phyloP scores from a whole-genome alignment of 2,329 filamentous ascomycete species.

The Mollisia scopiformis region DNA sequence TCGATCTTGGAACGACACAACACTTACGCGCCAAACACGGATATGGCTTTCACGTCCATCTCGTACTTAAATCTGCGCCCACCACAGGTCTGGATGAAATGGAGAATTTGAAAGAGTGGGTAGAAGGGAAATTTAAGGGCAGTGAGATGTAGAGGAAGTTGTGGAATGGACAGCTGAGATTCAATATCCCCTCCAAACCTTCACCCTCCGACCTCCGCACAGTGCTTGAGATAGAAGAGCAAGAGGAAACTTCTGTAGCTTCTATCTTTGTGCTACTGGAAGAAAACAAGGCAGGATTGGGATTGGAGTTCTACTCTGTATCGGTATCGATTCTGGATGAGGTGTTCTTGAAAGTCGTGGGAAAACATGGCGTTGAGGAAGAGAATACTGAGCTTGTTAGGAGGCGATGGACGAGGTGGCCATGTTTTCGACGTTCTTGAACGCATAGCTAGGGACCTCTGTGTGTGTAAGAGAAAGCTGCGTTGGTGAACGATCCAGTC shows the following conservation, averaged over 20 bases:
- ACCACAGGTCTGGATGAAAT: background rate
- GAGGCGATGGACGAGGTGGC: background rate
- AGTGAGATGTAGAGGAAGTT: background rate
- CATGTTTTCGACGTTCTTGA: too few relatives aligned
- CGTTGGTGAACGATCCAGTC: too few relatives aligned
- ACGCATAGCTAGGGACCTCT: too few relatives aligned
- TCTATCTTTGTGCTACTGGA: slow-evolving; percentile 4
- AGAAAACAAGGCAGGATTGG: background rate
- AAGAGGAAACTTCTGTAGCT: background rate
- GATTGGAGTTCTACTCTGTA: slow-evolving; percentile 4
- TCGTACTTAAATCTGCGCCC: slow-evolving; percentile 2
- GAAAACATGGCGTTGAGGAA: slow-evolving; percentile 6
- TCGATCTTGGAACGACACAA: slow-evolving; percentile 9
- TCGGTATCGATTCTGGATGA: slow-evolving; percentile 3
- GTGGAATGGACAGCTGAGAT: slow-evolving; percentile 6
- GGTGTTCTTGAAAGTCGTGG: slow-evolving; percentile 7
- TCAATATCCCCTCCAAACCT: slow-evolving; percentile 6
- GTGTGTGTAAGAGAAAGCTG: too few relatives aligned
- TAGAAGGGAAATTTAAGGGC: background rate
- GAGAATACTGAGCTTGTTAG: background rate
- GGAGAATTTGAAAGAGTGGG: background rate
- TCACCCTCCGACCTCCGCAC: background rate
- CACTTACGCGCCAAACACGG: slow-evolving; percentile 11
- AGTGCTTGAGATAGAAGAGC: background rate
- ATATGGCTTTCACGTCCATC: slow-evolving; percentile 7